A percentile compares a stretch with the other conserved stretches of the same genome.
These are phyloP conservation scores for Agrocybe praecox DNA, from an alignment of 768 basidiomycete genomes.

Conservation along the genomic window DNA sequence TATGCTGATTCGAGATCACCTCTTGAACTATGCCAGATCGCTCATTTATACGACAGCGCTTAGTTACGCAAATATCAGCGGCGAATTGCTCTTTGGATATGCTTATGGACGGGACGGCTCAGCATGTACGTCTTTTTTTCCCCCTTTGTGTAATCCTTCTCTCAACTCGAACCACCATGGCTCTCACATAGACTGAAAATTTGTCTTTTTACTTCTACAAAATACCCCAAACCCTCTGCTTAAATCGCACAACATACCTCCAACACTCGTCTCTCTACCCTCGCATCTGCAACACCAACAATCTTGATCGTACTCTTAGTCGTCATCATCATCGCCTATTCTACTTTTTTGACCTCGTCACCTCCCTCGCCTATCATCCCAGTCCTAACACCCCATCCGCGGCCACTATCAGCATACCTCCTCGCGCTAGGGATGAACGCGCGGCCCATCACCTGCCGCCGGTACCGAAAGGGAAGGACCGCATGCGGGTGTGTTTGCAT, in stretches of 20 bases:
- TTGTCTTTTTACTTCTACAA: conserved; percentile 47
- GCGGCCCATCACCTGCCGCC: conserved; percentile 86
- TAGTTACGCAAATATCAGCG: conserved; percentile 72
- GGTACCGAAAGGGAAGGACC: conserved; percentile 83
- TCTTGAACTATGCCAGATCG: conserved; percentile 90
- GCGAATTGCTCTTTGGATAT: conserved; percentile 81
- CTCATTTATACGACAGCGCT: conserved; percentile 92
- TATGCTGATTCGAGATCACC: conserved; percentile 73
- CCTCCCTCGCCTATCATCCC: conserved; percentile 80
- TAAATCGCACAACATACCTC: conserved; percentile 28
- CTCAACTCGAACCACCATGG: no score
- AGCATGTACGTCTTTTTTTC: conserved; percentile 43
- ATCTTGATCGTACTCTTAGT: conserved; percentile 13
- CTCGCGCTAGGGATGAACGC: conserved; percentile 58
- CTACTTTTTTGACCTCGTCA: not conserved
- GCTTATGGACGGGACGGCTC: conserved; percentile 66
- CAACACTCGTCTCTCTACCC: conserved; percentile 39
- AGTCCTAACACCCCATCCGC: conserved; percentile 77
- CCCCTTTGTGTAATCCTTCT: not conserved
- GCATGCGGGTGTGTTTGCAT: conserved; percentile 89
- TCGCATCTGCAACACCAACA: conserved; percentile 36
- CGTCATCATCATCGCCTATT: no score
- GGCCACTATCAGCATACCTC: conserved; percentile 76
- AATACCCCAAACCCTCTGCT: conserved; percentile 32
- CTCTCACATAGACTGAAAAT: conserved; percentile 40